A percentile compares a stretch with the other conserved stretches of the same genome.
These are phyloP conservation scores for Podaxis sp. DNA, from an alignment of 768 basidiomycete species.

Conservation along the genomic window DNA sequence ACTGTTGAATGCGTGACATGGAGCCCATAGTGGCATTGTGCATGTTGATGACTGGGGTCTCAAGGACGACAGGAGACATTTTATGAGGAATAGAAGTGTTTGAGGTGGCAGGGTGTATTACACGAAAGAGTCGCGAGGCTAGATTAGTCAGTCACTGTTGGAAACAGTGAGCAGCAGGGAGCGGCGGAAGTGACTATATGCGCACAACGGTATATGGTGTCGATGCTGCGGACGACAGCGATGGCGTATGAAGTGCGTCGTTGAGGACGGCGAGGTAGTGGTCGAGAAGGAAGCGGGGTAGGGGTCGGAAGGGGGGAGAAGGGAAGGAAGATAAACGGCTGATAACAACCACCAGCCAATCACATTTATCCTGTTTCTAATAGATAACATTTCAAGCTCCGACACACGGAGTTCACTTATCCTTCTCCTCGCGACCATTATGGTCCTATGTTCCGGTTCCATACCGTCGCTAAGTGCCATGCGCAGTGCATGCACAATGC, in stretches of 20 bases:
- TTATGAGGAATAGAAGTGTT: slow-evolving; percentile 11
- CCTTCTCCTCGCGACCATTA: background rate
- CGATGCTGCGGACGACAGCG: slow-evolving; percentile 7
- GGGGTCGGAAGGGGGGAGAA: background rate
- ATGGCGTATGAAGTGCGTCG: slow-evolving; percentile 3
- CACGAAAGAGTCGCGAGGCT: slow-evolving; percentile 15
- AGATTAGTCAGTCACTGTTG: slow-evolving; percentile 14
- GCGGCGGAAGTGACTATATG: slow-evolving; percentile 1
- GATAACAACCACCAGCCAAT: slow-evolving; percentile 14
- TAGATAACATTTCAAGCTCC: slow-evolving; percentile 7
- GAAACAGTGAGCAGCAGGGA: background rate
- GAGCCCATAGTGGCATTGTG: slow-evolving; percentile 37
- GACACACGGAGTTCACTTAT: background rate
- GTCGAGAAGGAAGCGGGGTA: slow-evolving; percentile 14
- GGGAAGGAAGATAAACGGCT: slow-evolving; percentile 8
- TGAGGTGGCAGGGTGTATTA: slow-evolving; percentile 11
- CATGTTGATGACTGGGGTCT: slow-evolving; percentile 47
- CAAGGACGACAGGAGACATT: slow-evolving; percentile 58
- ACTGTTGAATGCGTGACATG: slow-evolving; percentile 46
- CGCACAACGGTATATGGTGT: slow-evolving; percentile 2
- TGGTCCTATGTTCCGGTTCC: background rate
- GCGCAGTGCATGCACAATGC: background rate
- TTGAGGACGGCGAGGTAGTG: slow-evolving; percentile 13
- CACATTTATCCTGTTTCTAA: slow-evolving; percentile 17
- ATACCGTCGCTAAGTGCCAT: background rate